phyloP scores from a whole-genome alignment of 2,329 filamentous ascomycete species.

The Xylaria multiplex region DNA sequence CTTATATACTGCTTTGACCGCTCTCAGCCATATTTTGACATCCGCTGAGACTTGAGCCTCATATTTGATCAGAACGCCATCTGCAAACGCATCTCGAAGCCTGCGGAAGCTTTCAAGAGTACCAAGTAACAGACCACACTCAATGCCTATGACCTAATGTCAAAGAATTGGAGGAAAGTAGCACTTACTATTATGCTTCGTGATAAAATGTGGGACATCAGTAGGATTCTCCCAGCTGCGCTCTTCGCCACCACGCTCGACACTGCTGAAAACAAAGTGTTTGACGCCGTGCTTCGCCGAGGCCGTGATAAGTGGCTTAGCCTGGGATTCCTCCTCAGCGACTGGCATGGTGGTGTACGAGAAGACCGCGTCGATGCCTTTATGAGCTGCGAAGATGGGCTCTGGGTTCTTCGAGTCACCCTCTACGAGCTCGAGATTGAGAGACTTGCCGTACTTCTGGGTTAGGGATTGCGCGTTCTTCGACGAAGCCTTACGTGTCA shows the following conservation, averaged over 20 bases:
- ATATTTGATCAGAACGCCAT: too few species aligned
- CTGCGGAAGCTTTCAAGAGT: too few species aligned
- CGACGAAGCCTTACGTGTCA: constrained; percentile 47
- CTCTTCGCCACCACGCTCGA: constrained; percentile 69
- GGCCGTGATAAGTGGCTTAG: constrained; percentile 50
- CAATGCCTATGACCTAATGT: neutral
- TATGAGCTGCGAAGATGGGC: constrained; percentile 50
- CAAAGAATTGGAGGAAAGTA: neutral
- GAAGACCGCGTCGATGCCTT: constrained; percentile 49
- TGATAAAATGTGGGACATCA: constrained; percentile 65
- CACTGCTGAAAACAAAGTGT: constrained; percentile 70
- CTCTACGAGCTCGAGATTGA: constrained; percentile 49
- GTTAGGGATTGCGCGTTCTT: constrained; percentile 48
- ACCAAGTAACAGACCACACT: too few species aligned
- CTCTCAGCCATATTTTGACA: too few species aligned
- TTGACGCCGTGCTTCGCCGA: constrained; percentile 56
- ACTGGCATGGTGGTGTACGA: constrained; percentile 48
- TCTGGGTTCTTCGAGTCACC: constrained; percentile 49
- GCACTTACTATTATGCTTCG: constrained; percentile 58
- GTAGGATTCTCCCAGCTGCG: constrained; percentile 62
- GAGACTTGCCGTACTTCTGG: constrained; percentile 35
- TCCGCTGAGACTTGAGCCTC: too few species aligned
- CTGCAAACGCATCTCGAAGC: too few species aligned
- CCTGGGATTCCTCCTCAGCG: constrained; percentile 51
- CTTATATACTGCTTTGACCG: neutral